Evolutionary conservation across 2,329 filamentous ascomycete species (phyloP), one percentile per base, ranked within the genome.

Genomic region (Sclerotinia sclerotiorum): DNA sequence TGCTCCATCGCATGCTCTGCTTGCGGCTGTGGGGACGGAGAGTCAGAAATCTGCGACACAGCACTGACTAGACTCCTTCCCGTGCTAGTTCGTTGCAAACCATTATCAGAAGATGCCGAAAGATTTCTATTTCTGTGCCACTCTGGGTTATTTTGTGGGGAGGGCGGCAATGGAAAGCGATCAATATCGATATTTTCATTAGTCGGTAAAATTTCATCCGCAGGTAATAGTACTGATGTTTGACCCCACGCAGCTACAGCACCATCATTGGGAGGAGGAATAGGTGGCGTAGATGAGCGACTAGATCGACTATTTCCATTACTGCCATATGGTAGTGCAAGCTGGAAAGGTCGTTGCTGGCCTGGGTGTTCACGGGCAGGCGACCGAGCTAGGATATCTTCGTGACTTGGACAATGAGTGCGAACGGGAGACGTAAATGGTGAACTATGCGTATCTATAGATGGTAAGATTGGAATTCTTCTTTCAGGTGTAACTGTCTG

Each of bases 41-140:
- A 44, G 15, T 67, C 56, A 8, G 55, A 49, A 5, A 67, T 32
- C 5, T 75, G 72, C 68, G 78, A 76, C 19, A 75, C 74, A 19
- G 76, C 73, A 66, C 80, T 76, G 73, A 78, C 77, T 13, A 81
- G 78, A 32, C 87, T 86, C 79, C 86, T 86, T 77, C 86, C 84
- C 42, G 49, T 54, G 24, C 27, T 35, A 32, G 29, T 48, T 27
- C 61, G 39, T 32, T 52, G 56, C 17, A 62, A 55, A 7, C 44
- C 56, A 6, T 54, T 19, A 62, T 67, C 24, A 15, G 13, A 35
- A 24, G n/a, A 32, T 7, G 27, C 35, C 1, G 60, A 42, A 8
- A 62, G 27, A 46, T 67, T 52, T 44, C n/a, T 13, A 44, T 27
- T 29, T 44, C 44, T 24, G 5, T 52, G 27, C 60, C 56, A 62